Evolutionary conservation across 2,329 filamentous ascomycete species (phyloP), one percentile per base, ranked within the genome.

Genomic region (Fusarium nanum): DNA sequence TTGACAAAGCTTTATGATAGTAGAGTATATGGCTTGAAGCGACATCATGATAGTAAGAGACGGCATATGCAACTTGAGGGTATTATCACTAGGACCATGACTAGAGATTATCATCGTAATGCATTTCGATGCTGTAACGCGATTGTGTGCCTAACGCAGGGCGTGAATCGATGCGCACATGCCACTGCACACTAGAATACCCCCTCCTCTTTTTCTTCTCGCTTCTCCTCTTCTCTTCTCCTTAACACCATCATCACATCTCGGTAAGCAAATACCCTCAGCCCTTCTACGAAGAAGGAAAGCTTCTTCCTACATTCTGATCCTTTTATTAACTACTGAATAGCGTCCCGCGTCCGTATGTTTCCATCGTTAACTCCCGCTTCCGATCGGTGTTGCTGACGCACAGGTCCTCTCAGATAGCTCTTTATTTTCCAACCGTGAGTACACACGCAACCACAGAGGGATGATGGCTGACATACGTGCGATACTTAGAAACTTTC

Each of bases 31-130:
- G 34, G 34, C 5, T 37, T 28, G 25, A 4, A 27, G 10, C 9
- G 25, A 37, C 10, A n/a, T n/a, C 3, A n/a, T 37, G 34, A 0
- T 12, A n/a, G 18, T n/a, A n/a, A 12, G 10, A 37, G 9, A 11
- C 9, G 18, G 16, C 5, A 11, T 37, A 37, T 37, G 18, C 5
- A 18, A 11, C 34, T n/a, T 9, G 34, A 7, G 5, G 16, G 2
- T 4, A 2, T 6, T 6, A 11, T 11, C 1, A n/a, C 32, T 6
- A 37, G 16, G 16, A n/a, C 16, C 32, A 18, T 18, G 16, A 10
- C 9, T 37, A 6, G 16, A 6, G 5, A 0, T 4, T 3, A n/a
- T 1, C 1, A 11, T n/a, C 9, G 1, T 1, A n/a, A 37, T 6
- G 18, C 9, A 3, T n/a, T 2, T 11, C 0, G 18, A 37, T 7